These are phyloP conservation scores for Suhomyces sp. DNA, from an alignment of 805 yeast species.

Conservation along the genomic window DNA sequence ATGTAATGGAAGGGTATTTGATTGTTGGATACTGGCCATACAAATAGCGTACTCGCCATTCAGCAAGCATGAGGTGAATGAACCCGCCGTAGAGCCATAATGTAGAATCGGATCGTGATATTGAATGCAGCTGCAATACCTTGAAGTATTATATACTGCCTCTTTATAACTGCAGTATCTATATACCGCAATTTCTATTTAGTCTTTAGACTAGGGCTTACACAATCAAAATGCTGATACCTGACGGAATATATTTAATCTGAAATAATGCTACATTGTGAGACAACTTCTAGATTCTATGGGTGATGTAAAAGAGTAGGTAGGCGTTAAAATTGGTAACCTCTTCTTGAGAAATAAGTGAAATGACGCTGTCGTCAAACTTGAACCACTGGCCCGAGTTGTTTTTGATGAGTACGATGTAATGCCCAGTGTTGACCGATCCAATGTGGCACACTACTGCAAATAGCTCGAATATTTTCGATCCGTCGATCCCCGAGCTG, in stretches of 20 bases:
- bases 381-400: constrained; percentile 81
- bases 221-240: neutral
- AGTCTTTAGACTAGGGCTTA: neutral
- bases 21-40: neutral
- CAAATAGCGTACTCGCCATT: neutral
- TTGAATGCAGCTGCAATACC: neutral
- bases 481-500: constrained; percentile 18
- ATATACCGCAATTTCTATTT: neutral
- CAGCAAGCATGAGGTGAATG: neutral
- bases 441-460: constrained; percentile 90
- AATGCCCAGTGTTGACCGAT: constrained; percentile 93
- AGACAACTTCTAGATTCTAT: constrained; percentile 26
- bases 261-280: neutral
- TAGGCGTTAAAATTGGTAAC: constrained; percentile 77
- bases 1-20: neutral
- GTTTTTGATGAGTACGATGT: constrained; percentile 72
- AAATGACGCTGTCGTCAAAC: constrained; percentile 85
- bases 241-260: neutral
- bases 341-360: constrained; percentile 58
- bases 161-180: too few relatives aligned
- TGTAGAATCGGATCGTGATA: neutral
- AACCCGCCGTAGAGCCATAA: neutral
- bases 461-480: constrained; percentile 69
- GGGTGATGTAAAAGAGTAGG: constrained; percentile 65
- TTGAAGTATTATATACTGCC: neutral